Percentiles rank a stretch among this genome's conserved stretches.
Evolutionary conservation across 108 stramenopile genomes (phyloP).

Genomic region (Nitzschia sp.): DNA sequence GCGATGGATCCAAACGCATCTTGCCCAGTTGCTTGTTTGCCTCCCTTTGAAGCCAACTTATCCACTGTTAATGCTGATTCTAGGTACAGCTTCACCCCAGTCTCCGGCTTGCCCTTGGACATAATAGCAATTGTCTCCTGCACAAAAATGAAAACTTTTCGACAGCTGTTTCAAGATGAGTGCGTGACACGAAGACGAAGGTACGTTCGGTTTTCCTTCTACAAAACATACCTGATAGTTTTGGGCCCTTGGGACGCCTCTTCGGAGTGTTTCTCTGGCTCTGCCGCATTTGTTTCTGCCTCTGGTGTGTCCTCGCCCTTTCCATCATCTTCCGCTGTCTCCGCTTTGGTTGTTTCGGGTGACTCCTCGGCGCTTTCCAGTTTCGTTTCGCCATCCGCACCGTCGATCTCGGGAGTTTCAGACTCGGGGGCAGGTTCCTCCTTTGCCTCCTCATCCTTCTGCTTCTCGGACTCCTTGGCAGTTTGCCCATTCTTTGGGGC

Average conservation of each 20-base stretch:
- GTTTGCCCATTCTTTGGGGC: not conserved
- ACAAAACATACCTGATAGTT: constrained; percentile 22
- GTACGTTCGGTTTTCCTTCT: constrained; percentile 1
- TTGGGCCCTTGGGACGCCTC: constrained; percentile 12
- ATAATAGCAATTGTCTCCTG: constrained; percentile 89
- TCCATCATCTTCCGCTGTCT: not conserved
- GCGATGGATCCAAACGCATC: constrained; percentile 76
- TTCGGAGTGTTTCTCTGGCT: not conserved
- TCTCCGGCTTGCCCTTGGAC: constrained; percentile 72
- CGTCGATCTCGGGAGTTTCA: not conserved
- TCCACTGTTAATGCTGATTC: constrained; percentile 91
- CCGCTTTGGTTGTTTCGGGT: constrained; percentile 6
- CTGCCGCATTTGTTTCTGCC: constrained; percentile 2
- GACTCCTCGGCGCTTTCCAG: not conserved
- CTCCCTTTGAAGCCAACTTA: constrained; percentile 18
- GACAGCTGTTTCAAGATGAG: constrained; percentile 50
- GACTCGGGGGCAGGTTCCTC: not conserved
- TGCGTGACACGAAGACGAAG: no score
- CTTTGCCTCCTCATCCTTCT: constrained; percentile 1
- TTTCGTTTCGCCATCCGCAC: constrained; percentile 6
- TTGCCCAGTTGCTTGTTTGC: constrained; percentile 22
- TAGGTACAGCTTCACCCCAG: constrained; percentile 84
- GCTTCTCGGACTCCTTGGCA: not conserved
- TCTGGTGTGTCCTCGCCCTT: constrained; percentile 11
- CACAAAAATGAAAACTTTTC: constrained; percentile 94